A percentile compares a stretch with the other conserved stretches of the same genome.
These are phyloP conservation scores for Fusarium temperatum DNA, from an alignment of 2,329 filamentous ascomycete genomes.

Conservation along the genomic window DNA sequence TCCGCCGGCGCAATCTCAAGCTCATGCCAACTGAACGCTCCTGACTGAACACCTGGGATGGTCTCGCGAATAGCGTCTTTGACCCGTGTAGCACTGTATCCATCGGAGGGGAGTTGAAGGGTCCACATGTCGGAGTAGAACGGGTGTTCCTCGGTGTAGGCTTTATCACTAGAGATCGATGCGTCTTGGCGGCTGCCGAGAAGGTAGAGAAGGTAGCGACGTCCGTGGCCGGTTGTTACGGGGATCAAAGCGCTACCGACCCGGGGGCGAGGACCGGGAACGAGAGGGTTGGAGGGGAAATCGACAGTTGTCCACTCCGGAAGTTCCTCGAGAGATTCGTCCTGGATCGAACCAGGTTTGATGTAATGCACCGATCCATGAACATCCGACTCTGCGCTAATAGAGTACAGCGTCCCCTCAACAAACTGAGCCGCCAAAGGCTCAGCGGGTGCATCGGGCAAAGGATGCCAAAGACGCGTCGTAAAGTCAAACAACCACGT, in stretches of 20 bases:
- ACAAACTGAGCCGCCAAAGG: constrained; percentile 24
- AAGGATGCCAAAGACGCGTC: constrained; percentile 12
- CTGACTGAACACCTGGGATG: constrained; percentile 20
- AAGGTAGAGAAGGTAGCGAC: constrained; percentile 28
- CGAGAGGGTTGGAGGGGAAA: constrained; percentile 25
- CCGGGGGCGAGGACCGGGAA: constrained; percentile 27
- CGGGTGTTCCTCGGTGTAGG: constrained; percentile 5
- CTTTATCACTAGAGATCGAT: background rate
- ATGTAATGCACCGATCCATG: constrained; percentile 28
- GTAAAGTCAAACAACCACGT: constrained; percentile 35
- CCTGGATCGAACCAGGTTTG: constrained; percentile 1
- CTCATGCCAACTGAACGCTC: constrained; percentile 32
- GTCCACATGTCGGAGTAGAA: constrained; percentile 39
- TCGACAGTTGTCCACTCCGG: constrained; percentile 24
- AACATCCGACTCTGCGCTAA: constrained; percentile 25
- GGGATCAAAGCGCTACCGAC: constrained; percentile 24
- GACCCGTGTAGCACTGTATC: constrained; percentile 9
- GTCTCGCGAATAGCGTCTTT: constrained; percentile 25
- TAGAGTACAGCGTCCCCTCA: constrained; percentile 21
- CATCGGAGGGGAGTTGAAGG: constrained; percentile 17
- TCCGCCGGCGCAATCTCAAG: constrained; percentile 29
- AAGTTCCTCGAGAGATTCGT: background rate
- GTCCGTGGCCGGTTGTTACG: constrained; percentile 20
- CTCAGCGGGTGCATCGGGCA: constrained; percentile 11
- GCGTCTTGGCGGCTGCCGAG: constrained; percentile 30